phyloP scores from a whole-genome alignment of 495 filamentous ascomycete genomes.

The Daldinia caldariorum region DNA sequence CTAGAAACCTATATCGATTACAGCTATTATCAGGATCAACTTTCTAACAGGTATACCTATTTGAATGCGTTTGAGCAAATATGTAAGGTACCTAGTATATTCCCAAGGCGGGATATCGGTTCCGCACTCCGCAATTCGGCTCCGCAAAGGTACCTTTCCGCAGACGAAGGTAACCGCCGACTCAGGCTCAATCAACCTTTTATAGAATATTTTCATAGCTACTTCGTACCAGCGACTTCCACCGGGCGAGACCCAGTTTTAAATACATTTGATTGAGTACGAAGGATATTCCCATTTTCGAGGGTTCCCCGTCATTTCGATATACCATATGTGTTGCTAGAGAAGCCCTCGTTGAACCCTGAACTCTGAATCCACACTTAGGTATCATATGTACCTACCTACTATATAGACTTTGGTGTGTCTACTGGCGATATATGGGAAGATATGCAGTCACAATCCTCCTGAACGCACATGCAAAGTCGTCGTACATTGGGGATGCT shows the following conservation, averaged over 20 bases:
- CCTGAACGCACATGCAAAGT: not conserved
- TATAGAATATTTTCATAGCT: not conserved
- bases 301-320: not conserved
- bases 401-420: not conserved
- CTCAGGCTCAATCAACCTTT: slow-evolving; percentile 9
- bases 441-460: not conserved
- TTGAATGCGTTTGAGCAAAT: not conserved
- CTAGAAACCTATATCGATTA: not conserved
- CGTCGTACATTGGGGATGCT: not conserved
- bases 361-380: too few species aligned
- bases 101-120: not conserved
- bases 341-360: not conserved
- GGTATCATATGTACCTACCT: not conserved
- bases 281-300: not conserved
- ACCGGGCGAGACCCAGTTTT: not conserved
- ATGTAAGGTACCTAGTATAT: not conserved
- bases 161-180: slow-evolving; percentile 5
- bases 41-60: not conserved
- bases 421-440: not conserved
- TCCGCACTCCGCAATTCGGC: slow-evolving; percentile 5
- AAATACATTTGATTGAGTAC: not conserved
- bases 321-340: not conserved
- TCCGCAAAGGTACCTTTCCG: slow-evolving; percentile 19
- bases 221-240: not conserved
- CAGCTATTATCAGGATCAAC: not conserved